Percentiles rank a stretch among this genome's conserved stretches.
Evolutionary conservation across 352 stramenopile genomes (phyloP).

Genomic region (Globisporangium splendens): DNA sequence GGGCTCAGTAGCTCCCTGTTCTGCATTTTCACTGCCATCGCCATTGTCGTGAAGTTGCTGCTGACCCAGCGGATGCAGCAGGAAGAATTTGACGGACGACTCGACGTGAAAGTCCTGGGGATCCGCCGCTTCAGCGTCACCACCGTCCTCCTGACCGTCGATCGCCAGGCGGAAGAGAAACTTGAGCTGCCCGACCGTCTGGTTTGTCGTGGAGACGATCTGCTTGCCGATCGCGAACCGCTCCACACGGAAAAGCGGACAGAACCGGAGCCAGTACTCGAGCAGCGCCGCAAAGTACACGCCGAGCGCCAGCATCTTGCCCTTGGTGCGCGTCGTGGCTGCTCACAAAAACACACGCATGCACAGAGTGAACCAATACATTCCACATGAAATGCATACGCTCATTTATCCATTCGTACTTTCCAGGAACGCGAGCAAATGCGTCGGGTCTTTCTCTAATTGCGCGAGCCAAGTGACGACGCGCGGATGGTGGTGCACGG

Average conservation of each 20-base stretch:
- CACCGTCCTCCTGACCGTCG: background rate
- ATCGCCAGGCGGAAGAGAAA: conserved; percentile 51
- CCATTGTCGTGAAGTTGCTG: background rate
- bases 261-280: conserved; percentile 66
- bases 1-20: no score
- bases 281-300: conserved; percentile 72
- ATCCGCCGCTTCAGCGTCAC: conserved; percentile 3
- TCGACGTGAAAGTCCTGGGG: conserved; percentile 62
- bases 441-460: conserved; percentile 37
- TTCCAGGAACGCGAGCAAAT: conserved; percentile 49
- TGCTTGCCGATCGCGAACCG: conserved; percentile 54
- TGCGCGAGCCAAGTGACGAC: conserved; percentile 47
- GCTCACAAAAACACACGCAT: background rate
- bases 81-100: conserved; percentile 79
- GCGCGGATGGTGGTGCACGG: conserved; percentile 16
- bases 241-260: conserved; percentile 34
- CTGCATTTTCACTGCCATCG: no score
- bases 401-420: conserved; percentile 19
- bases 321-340: conserved; percentile 34
- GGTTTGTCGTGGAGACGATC: conserved; percentile 54
- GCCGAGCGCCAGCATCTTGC: conserved; percentile 43
- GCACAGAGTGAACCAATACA: background rate
- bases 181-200: conserved; percentile 73
- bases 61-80: conserved; percentile 38
- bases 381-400: background rate